Conservation (phyloP, 345 rosid species). For the Linum lewisii region DNA sequence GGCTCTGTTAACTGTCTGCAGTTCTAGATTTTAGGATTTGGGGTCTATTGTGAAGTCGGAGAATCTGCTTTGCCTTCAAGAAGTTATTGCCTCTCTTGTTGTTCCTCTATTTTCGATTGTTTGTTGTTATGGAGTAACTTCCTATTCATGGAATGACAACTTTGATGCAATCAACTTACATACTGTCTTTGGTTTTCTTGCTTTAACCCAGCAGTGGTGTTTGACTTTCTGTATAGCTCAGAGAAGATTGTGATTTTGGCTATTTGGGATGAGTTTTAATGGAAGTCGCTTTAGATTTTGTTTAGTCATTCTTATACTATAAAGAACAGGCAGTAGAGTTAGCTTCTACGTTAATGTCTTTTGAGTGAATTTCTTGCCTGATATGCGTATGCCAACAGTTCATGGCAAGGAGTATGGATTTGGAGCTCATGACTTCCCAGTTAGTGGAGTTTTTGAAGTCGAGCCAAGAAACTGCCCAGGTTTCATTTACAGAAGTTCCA, state of each 20-base stretch:
- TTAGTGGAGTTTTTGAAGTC: constrained; percentile 77
- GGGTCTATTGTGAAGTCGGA: no score
- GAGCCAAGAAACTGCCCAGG: constrained; percentile 70
- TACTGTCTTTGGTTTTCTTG: no score
- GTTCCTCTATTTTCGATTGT: not conserved
- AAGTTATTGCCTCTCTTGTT: not conserved
- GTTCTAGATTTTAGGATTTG: not conserved
- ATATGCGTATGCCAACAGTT: constrained; percentile 28
- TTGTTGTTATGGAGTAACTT: not conserved
- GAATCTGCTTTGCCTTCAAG: not conserved
- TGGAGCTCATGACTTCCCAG: constrained; percentile 68
- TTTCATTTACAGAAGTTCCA: constrained; percentile 48
- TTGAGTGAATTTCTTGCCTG: no score
- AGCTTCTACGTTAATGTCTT: not conserved
- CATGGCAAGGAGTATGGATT: constrained; percentile 77
- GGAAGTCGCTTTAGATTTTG: not conserved
- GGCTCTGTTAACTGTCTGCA: not conserved
- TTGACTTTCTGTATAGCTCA: not conserved
- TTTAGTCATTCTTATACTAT: not conserved
- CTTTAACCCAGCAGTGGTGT: no score
- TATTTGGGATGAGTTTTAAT: not conserved
- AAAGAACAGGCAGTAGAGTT: no score
- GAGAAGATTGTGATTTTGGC: not conserved
- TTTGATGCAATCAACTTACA: no score
- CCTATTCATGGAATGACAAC: not conserved